phyloP scores from a whole-genome alignment of 352 stramenopile genomes.

The Pythium guiyangense region DNA sequence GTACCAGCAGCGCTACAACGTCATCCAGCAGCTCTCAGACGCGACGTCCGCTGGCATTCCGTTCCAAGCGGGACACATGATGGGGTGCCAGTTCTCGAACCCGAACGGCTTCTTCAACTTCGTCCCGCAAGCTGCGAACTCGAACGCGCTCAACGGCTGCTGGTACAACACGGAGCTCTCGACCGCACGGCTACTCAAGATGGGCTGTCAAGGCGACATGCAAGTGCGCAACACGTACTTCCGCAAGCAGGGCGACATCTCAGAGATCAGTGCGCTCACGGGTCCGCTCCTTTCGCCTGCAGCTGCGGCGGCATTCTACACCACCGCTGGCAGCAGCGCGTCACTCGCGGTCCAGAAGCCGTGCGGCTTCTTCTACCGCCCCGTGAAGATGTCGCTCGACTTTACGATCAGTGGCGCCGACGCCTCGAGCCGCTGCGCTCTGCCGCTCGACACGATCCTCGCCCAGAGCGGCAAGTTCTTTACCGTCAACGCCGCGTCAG shows the following conservation, averaged over 20 bases:
- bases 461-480: slow-evolving; percentile 20
- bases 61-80: slow-evolving; percentile 27
- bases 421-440: slow-evolving; percentile 16
- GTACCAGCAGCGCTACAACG: slow-evolving; percentile 30
- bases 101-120: slow-evolving; percentile 37
- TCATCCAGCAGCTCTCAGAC: slow-evolving; percentile 22
- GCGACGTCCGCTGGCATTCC: slow-evolving; percentile 15
- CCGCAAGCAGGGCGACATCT: slow-evolving; percentile 16
- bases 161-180: slow-evolving; percentile 32
- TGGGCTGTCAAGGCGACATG: slow-evolving; percentile 24
- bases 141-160: slow-evolving; percentile 31
- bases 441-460: slow-evolving; percentile 14
- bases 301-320: slow-evolving; percentile 19
- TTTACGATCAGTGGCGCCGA: slow-evolving; percentile 19
- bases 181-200: slow-evolving; percentile 26
- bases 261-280: slow-evolving; percentile 15
- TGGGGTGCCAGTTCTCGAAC: slow-evolving; percentile 33
- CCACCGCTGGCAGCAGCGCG: slow-evolving; percentile 17
- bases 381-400: slow-evolving; percentile 32
- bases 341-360: slow-evolving; percentile 16
- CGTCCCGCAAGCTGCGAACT: slow-evolving; percentile 26
- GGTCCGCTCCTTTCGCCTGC: slow-evolving; percentile 16
- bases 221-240: slow-evolving; percentile 21
- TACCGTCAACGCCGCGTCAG: slow-evolving; percentile 8
- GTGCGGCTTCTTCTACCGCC: slow-evolving; percentile 28